Evolutionary conservation across 164 flowering plant species (phyloP), one percentile per base, ranked within the genome.

Genomic region (Taxillus chinensis): DNA sequence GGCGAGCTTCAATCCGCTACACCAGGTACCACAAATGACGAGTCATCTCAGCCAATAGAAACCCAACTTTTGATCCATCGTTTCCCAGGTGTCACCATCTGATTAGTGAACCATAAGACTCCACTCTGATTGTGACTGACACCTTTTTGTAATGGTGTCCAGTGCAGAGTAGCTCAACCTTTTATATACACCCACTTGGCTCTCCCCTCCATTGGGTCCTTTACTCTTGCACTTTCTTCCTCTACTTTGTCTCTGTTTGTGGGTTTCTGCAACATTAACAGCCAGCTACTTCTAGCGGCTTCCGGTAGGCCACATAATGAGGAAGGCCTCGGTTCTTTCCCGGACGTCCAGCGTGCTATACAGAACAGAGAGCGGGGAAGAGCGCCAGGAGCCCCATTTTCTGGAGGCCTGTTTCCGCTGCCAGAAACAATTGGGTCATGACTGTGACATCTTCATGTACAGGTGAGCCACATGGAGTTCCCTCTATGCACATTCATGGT

Each of bases 371-470:
- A 57, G 60, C 59, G 70, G 65, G 40, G 82, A 72, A 15, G 38
- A 66, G 42, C 61, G 62, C 40, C 50, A 66, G 61, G 45, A 66
- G 61, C 68, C 80, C 53, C 76, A 81, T 70, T 83, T 81, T 51
- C 81, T 83, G 5, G 78, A 79, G 45, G 63, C 80, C 3, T 81
- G 85, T 65, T 71, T 37, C 58, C 83, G 79, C 52, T 80, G 86
- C 75, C 68, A 71, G 37, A 81, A 68, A 56, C 67, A 72, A 0
- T 73, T 83, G 5, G 77, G 72, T 1, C 60, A 49, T 13, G 75
- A 78, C 70, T 58, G 71, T 15, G 88, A 83, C 64, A 81, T 83
- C 74, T 83, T 72, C 75, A 81, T 81, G 88, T 81, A 83, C 79
- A 78, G 80, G 85, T 83, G 45, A 8, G 48, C 59, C 45, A 41